Percentiles rank a stretch among this genome's conserved stretches.
Evolutionary conservation across 192 early-diverging fungal species (phyloP).

Genomic region (Fimicolochytrium jonesii): DNA sequence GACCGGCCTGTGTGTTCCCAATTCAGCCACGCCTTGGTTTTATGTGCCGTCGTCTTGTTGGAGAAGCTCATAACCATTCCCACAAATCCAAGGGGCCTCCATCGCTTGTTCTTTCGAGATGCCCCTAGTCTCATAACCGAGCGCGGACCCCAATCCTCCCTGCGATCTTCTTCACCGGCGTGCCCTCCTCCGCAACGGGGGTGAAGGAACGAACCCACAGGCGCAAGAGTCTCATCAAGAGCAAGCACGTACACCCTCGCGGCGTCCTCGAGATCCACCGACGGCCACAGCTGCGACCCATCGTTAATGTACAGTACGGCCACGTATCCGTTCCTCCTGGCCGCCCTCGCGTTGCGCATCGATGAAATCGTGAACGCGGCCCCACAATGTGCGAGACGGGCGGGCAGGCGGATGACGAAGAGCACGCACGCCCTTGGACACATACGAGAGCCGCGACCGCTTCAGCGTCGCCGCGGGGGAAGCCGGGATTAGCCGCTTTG

Average conservation of each 20-base stretch:
- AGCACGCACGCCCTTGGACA: too few species aligned
- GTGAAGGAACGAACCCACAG: too few species aligned
- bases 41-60: background rate
- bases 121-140: background rate
- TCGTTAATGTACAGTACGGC: background rate
- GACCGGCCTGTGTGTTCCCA: too few species aligned
- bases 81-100: too few species aligned
- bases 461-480: too few species aligned
- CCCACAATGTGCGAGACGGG: too few species aligned
- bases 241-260: background rate
- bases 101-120: too few species aligned
- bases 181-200: background rate
- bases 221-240: background rate
- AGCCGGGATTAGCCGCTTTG: too few species aligned
- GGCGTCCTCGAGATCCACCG: slow-evolving; percentile 7
- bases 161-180: background rate
- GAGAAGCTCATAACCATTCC: background rate
- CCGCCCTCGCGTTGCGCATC: background rate
- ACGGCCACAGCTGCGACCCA: slow-evolving; percentile 4
- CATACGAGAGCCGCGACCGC: too few species aligned
- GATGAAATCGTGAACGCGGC: background rate
- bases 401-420: too few species aligned
- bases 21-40: too few species aligned
- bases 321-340: background rate
- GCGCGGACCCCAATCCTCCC: background rate